phyloP scores from a whole-genome alignment of 306 rosid genomes.

The Cucumis melo region DNA sequence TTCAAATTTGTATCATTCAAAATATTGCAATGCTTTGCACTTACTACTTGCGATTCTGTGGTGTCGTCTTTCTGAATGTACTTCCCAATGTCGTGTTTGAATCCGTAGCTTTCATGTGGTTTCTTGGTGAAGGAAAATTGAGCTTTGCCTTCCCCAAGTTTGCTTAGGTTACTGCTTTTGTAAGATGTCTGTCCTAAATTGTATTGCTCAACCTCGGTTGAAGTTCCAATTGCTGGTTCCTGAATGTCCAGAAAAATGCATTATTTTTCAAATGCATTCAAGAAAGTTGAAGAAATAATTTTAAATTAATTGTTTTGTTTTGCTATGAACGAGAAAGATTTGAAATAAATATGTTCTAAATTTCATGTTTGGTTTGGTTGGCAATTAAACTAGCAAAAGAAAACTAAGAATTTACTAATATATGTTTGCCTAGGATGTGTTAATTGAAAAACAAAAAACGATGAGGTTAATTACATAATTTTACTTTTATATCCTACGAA shows the following conservation, averaged over 20 bases:
- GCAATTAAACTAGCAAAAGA: too few species aligned
- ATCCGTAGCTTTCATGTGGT: slow-evolving; percentile 26
- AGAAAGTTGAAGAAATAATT: too few species aligned
- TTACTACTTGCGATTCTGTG: slow-evolving; percentile 11
- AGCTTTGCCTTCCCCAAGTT: slow-evolving; percentile 18
- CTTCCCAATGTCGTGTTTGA: slow-evolving; percentile 41
- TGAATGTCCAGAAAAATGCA: not conserved
- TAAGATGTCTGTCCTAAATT: slow-evolving; percentile 15
- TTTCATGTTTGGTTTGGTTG: too few species aligned
- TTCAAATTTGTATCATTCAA: slow-evolving; percentile 20
- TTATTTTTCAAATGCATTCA: too few species aligned
- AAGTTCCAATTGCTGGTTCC: slow-evolving; percentile 23
- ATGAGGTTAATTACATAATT: too few species aligned
- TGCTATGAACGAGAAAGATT: too few species aligned
- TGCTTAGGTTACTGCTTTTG: slow-evolving; percentile 12
- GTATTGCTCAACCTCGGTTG: slow-evolving; percentile 5
- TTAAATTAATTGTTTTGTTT: too few species aligned
- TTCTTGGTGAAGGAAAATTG: slow-evolving; percentile 50
- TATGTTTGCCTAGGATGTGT: too few species aligned
- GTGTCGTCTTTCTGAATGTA: slow-evolving; percentile 37
- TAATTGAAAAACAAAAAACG: too few species aligned
- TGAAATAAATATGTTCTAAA: too few species aligned
- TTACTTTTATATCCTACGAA: too few species aligned
- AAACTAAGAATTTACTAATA: too few species aligned
- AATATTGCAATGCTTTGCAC: slow-evolving; percentile 28